Base-by-base conservation (phyloP, 768 basidiomycete species). In the Suillus occidentalis region DNA sequence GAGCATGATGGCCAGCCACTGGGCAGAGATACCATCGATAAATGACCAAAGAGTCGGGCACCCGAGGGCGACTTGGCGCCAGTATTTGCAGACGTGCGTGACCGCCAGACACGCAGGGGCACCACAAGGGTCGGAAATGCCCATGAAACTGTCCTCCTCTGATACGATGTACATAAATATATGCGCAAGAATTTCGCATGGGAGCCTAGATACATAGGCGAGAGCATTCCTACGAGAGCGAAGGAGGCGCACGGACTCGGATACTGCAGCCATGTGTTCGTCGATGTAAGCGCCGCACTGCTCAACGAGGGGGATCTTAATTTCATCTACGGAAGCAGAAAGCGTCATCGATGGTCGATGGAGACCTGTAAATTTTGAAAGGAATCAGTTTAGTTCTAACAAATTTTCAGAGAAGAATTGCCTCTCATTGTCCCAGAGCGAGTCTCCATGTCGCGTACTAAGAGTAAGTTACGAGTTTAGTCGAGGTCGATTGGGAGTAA, bases 51-150 rank as follows among this genome's bases (percentile, higher is more conserved):
- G 78, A 9, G 77, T 75, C 1, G 86, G 84, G 0, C 83, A 83
- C 40, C 81, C 81, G 37, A 89, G 63, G 4, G 86, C 83, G 2
- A 81, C 67, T 45, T 74, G 75, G 60, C 87, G 85, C 88, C 88
- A 89, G 64, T 81, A 84, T 25, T 69, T 76, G 72, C 87, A 89
- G 16, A 89, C 83, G 68, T 87, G 88, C 16, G 87, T 87, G 14
- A 82, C 85, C 67, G 86, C 75, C 36, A 87, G 75, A 71, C 68
- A 74, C n/a, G 43, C 20, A 49, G 73, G 73, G 53, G 65, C 22
- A 22, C 6, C 8, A 28, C 31, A 22, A 8, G 12, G 13, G 18
- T 10, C 1, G 34, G 45, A 7, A 16, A 20, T 8, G 10, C 13
- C 7, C 42, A 18, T 43, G 16, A 40, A 25, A 13, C 18, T 43